Base-by-base conservation (phyloP, 495 filamentous ascomycete genomes). In the Aspergillus ostianus region DNA sequence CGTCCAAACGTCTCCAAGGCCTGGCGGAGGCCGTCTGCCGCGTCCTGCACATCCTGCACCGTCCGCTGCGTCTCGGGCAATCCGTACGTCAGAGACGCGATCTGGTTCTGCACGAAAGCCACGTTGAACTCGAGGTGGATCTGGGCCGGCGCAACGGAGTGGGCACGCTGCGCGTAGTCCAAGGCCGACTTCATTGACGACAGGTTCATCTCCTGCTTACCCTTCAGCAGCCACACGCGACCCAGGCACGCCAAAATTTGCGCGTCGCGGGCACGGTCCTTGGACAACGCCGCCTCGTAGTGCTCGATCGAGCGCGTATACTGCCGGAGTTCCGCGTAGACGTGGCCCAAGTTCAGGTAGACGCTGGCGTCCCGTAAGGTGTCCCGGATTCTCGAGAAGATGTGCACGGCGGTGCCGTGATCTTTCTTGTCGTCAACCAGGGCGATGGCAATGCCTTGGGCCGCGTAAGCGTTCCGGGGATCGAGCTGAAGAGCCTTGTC, bases 81-180 rank as follows among this genome's bases (percentile, higher is more conserved):
- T 51, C 75, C 79, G 76, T 91, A 85, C n/a, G 96, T 83, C 44
- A 89, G 80, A 26, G 87, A 86, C 36, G 93, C 93, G 53, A 97
- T 84, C 70, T 97, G 92, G 60, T 96, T 92, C 68, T 98, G 93
- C 18, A 97, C 91, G 62, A 97, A 98, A 21, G 94, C 94, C 17
- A 98, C 90, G 70, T 98, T 98, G 83, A 98, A 98, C 69, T 93
- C 88, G 67, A 94, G 89, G 74, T 96, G 90, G 8, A 91, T 79
- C 65, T 95, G 90, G 19, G 93, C 90, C 2, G 92, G 90, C 0
- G 89, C 85, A 46, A 90, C 79, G 47, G 85, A 82, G 29, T 93
- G 84, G 19, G 93, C 92, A 79, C 93, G 90, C 64, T 89, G 84
- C 5, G 94, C 92, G 68, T 92, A 96, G 30, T 92, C 87, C n/a